A percentile compares a stretch with the other conserved stretches of the same genome.
These are phyloP conservation scores for Exophiala calicioides DNA, from an alignment of 2,329 filamentous ascomycete species.

Conservation along the genomic window DNA sequence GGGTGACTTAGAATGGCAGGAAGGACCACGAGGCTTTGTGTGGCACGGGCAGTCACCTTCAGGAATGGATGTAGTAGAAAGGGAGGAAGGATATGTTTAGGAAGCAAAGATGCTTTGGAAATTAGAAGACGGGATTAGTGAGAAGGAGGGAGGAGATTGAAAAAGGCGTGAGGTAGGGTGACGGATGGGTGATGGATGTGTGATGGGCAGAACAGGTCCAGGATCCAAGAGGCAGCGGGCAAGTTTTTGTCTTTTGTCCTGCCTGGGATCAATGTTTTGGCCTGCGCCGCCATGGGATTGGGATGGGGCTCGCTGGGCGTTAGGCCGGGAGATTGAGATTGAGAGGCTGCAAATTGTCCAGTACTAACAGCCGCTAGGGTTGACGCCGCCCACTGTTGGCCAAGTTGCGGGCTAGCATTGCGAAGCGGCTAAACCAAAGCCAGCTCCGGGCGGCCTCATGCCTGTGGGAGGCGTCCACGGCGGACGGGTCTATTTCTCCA, in stretches of 20 bases:
- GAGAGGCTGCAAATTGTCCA: neutral
- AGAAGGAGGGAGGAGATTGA: slow-evolving; percentile 19
- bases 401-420: too few species aligned
- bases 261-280: neutral
- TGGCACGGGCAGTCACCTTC: slow-evolving; percentile 10
- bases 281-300: too few species aligned
- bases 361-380: neutral
- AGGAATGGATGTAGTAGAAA: slow-evolving; percentile 23
- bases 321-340: neutral
- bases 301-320: neutral
- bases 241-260: neutral
- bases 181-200: neutral
- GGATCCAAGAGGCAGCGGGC: slow-evolving; percentile 7
- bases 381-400: too few species aligned
- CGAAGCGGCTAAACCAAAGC: neutral
- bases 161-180: slow-evolving; percentile 3
- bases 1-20: slow-evolving; percentile 30
- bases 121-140: slow-evolving; percentile 16
- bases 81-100: slow-evolving; percentile 23
- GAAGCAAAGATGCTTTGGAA: slow-evolving; percentile 19
- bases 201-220: neutral
- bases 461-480: too few species aligned
- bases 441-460: too few species aligned
- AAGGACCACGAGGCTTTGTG: slow-evolving; percentile 16
- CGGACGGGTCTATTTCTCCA: too few species aligned